Evolutionary conservation across 352 stramenopile genomes (phyloP).

Genomic region (Globisporangium spiculum): DNA sequence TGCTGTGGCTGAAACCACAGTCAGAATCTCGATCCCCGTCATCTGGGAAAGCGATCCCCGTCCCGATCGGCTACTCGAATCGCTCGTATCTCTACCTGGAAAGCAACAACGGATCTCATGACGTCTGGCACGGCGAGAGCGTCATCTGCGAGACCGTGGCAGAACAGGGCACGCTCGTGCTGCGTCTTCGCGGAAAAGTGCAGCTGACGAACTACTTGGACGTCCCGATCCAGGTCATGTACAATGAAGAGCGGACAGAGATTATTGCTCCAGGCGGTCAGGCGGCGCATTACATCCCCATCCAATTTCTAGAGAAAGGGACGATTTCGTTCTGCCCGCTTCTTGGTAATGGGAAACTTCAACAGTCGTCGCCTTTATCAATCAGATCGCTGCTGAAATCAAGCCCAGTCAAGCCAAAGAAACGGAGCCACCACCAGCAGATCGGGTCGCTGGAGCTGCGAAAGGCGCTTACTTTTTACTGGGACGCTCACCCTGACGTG

Average conservation of each 20-base stretch:
- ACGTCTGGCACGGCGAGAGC: slow-evolving; percentile 73
- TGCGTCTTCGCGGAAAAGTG: slow-evolving; percentile 75
- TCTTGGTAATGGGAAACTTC: slow-evolving; percentile 53
- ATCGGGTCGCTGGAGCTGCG: slow-evolving; percentile 58
- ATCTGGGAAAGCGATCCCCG: slow-evolving; percentile 67
- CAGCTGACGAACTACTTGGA: slow-evolving; percentile 75
- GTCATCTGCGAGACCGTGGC: slow-evolving; percentile 86
- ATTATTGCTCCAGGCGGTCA: slow-evolving; percentile 46
- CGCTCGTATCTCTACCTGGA: slow-evolving; percentile 82
- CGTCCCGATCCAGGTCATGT: slow-evolving; percentile 72
- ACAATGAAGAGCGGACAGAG: slow-evolving; percentile 61
- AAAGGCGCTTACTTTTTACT: slow-evolving; percentile 76
- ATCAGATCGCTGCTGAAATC: slow-evolving; percentile 61
- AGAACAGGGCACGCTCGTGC: slow-evolving; percentile 78
- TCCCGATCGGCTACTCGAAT: slow-evolving; percentile 87
- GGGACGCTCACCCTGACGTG: slow-evolving; percentile 37
- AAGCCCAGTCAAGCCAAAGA: slow-evolving; percentile 20
- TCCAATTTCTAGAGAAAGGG: slow-evolving; percentile 72
- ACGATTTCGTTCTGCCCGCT: slow-evolving; percentile 74
- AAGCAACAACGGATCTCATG: slow-evolving; percentile 49
- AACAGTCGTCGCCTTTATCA: slow-evolving; percentile 49
- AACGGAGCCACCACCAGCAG: slow-evolving; percentile 36
- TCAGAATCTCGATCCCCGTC: slow-evolving; percentile 37
- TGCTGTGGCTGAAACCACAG: slow-evolving; percentile 78
- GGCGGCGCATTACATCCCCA: slow-evolving; percentile 67